Evolutionary conservation across 2,329 filamentous ascomycete species (phyloP), one percentile per base, ranked within the genome.

Genomic region (Nigrospora osmanthi): DNA sequence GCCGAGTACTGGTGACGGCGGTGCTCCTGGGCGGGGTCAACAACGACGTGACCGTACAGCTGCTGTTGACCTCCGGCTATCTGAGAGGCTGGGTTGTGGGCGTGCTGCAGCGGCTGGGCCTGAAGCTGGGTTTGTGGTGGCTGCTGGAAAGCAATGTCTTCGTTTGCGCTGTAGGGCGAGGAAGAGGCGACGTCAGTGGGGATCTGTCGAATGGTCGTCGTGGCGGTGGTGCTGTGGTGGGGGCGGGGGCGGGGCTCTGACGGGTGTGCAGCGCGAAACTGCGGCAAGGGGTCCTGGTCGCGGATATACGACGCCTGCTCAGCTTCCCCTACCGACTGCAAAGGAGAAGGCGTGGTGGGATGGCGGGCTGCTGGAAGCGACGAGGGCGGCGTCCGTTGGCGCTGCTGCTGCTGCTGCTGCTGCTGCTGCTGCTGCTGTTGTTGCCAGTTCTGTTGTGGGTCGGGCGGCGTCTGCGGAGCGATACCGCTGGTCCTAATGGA

Each of bases 161-260:
- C 70, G 53, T 32, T 44, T 17, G 61, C 57, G 12, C 58, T 57
- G 57, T 74, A 75, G 16, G 71, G 62, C 4, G 68, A 66, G 17
- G 58, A 56, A 15, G 59, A 57, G 23, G 73, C 73, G 46, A 63
- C 54, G 51, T 75, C 71, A 45, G 65, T 56, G 45, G 65, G 63
- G n/a, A 76, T 66, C 48, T 71, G 69, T 47, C 72, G 73, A 51
- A 76, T 71, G 19, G 69, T 71, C 5, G 23, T 10, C 5, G 23
- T 10, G 9, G 23, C 23, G 6, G 23, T 28, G 23, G 23, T 28
- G 49, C 63, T 67, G 40, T 63, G 63, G 40, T 61, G 47, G 44
- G 47, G 47, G 35, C 33, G 47, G 44, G 47, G 47, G 35, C 42
- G 40, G 38, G 40, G 38, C 30, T 40, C 37, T 36, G 42, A 36